Base-by-base conservation (phyloP, 176 grass and related monocot species). In the bread wheat (Triticum aestivum) region DNA sequence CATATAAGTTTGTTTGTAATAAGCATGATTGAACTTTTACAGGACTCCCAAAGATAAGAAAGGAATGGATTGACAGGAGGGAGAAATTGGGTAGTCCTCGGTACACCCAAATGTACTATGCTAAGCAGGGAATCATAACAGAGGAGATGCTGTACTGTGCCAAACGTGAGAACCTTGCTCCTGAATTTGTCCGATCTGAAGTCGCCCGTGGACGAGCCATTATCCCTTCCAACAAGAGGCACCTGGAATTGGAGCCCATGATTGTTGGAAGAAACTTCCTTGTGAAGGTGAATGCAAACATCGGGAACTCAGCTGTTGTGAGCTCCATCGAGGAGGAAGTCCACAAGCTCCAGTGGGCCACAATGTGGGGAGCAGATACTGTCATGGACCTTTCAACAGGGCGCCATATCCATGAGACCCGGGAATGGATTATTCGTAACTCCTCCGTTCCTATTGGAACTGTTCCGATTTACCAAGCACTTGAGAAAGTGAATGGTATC, bases 361-460 rank as follows among this genome's bases (percentile, higher is more conserved):
- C 96, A 83, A 98, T 98, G 96, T 98, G 96, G 93, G 96, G 92
- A 79, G 96, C 96, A 73, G 96, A 98, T 75, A 98, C 93, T 59
- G 88, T 95, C 68, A 98, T 98, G 96, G 96, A 98, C 89, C 96
- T 98, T 82, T 98, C 96, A 37, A 98, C 93, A 47, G 96, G 96
- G 71, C 88, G 87, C 33, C 96, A 98, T 91, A 98, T 98, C 75
- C 96, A 98, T 85, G 96, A 98, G 85, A 96, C 96, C 65, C 90
- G 96, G 24, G 96, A 98, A 81, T 98, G 96, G 96, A 98, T 98
- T 73, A 62, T 98, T 38, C 91, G 93, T 13, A 98, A 98, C 83
- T 98, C 96, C 86, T 83, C 93, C 1, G 96, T 98, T 85, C 96
- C 96, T 30, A 90, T 98, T 70, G 96, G 96, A 17, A 98, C 93